Evolutionary conservation across 306 rosid species (phyloP), one percentile per base, ranked within the genome.

Genomic region (Malus sieversii): DNA sequence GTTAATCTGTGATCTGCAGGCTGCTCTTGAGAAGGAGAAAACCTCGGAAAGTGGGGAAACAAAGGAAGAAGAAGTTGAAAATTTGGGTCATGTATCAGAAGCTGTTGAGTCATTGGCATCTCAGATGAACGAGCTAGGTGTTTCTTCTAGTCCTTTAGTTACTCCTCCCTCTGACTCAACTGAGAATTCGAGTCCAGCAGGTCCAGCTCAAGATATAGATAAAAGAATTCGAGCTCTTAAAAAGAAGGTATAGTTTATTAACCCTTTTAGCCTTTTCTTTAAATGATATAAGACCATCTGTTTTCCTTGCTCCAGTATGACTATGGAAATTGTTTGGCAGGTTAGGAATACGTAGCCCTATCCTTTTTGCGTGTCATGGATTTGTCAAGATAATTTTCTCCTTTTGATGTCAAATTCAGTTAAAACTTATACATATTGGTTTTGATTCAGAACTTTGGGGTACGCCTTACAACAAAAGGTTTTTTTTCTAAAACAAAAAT

Each of bases 181-280:
- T 15, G 90, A 87, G 77, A 86, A 83, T 81, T 76, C 83, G 38
- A 85, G 77, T 60, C 65, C 73, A n/a, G 78, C 20, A 20, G 84
- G 75, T 23, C 69, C 83, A 3, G 77, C 79, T 69, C 92, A 81
- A 84, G 98, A 89, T 75, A 82, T 88, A 33, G 98, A 91, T 73
- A 91, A 93, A 79, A 87, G 68, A 81, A 93, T 91, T 57, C 94
- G 97, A 72, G 92, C 98, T 69, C 82, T 91, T 38, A 91, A 85
- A 83, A 93, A 91, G 85, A 93, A 91, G 98, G 97, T 93, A 48
- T 3, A 48, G 5, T 48, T 4, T 48, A 3, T 48, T 48, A 10
- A 16, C 74, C 25, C 63, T 25, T 75, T 60, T 52, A 30, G 18
- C 73, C 46, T 75, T 79, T 67, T 18, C 69, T 44, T 38, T 44